These are phyloP conservation scores for Neurospora tetraspora DNA, from an alignment of 495 filamentous ascomycete genomes.

Conservation along the genomic window DNA sequence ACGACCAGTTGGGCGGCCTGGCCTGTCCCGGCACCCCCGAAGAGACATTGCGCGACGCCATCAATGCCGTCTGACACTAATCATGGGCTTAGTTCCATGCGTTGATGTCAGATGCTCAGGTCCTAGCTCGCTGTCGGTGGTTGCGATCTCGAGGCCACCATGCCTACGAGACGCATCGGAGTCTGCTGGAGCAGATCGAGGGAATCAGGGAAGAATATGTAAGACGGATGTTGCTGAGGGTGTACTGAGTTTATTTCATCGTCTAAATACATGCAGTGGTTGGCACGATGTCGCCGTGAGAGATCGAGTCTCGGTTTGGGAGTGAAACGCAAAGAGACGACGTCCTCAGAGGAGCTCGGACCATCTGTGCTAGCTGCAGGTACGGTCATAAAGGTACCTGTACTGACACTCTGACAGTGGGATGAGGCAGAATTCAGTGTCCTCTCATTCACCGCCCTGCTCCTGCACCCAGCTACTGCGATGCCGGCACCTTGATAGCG, in stretches of 20 bases:
- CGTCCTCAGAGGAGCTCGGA: not conserved
- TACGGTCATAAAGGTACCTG: not conserved
- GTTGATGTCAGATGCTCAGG: not conserved
- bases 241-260: not conserved
- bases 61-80: constrained; percentile 1
- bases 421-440: not conserved
- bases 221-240: not conserved
- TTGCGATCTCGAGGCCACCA: not conserved
- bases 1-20: constrained; percentile 29
- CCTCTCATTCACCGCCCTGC: not conserved
- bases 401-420: not conserved
- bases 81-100: not conserved
- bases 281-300: not conserved
- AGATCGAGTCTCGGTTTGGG: not conserved
- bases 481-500: not conserved
- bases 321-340: not conserved
- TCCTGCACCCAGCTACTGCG: not conserved
- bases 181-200: not conserved
- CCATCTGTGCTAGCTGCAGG: not conserved
- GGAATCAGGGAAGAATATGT: not conserved
- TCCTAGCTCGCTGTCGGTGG: not conserved
- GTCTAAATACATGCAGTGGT: not conserved
- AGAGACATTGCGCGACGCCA: constrained; percentile 32
- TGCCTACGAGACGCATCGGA: not conserved
- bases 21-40: constrained; percentile 23